Evolutionary conservation across 169 alveolate genomes (phyloP), one percentile per base, ranked within the genome.

Genomic region (Eimeria necatrix): DNA sequence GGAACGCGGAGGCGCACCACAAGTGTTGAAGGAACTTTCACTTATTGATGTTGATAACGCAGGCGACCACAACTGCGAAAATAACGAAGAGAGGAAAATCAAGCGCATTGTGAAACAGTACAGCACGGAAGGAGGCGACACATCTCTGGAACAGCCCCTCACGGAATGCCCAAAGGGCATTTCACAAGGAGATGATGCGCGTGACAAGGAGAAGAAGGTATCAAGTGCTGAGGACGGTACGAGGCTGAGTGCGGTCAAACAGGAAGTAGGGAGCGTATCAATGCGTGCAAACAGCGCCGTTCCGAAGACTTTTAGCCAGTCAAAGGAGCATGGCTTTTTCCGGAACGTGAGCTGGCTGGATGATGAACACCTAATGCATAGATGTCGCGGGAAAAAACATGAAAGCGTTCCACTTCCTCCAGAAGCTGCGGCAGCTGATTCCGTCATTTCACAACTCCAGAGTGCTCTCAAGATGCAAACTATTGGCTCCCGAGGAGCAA

Each of bases 21-120:
- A 59, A 26, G 91, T 84, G 32, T 41, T 85, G 56, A 85, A 85
- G 92, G 92, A 85, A 20, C 80, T 85, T 48, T 41, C 80, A 60
- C 14, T 60, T 16, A 46, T 9, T 46, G 80, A 32, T 3, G 10
- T 7, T 22, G 92, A 60, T 12, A 32, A 20, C 41, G 64, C 59
- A 60, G 81, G 26, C 24, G 92, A n/a, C 3, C 4, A 41, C 5
- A 78, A 60, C 8, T 10, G 49, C 56, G 74, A 60, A 6, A 24
- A 51, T 8, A 68, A 51, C 26, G 70, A 52, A 49, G 70, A 52
- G 49, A 52, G 70, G 24, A 41, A 52, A 32, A 22, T 59, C 26
- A 52, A 26, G 59, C 92, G 92, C 49, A 18, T 85, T 60, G 76
- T 60, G 61, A 60, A 22, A 6, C 61, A 32, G 8, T 7, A 78